Evolutionary conservation across 768 basidiomycete species (phyloP).

Genomic region (Pulveroboletus sp.): DNA sequence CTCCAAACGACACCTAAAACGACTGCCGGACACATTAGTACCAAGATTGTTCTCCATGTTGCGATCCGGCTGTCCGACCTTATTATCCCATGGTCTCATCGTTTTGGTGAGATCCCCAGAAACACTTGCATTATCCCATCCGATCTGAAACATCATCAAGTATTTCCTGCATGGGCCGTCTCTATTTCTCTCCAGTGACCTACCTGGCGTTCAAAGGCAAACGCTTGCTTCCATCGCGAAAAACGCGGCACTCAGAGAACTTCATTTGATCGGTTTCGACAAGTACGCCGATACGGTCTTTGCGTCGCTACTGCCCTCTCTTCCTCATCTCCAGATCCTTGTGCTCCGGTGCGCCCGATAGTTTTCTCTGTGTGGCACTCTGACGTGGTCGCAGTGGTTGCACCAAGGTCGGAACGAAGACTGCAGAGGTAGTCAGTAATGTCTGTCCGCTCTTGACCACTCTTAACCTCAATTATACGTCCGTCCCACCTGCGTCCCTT

Average conservation of each 20-base stretch:
- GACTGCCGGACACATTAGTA: conserved; percentile 49
- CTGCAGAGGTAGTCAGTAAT: conserved; percentile 41
- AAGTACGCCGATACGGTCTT: conserved; percentile 51
- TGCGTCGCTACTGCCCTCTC: conserved; percentile 43
- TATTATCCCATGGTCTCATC: conserved; percentile 53
- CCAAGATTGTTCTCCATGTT: conserved; percentile 52
- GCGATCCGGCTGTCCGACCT: conserved; percentile 44
- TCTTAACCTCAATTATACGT: conserved; percentile 61
- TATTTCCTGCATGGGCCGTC: conserved; percentile 56
- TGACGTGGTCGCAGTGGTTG: conserved; percentile 46
- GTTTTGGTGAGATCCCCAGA: conserved; percentile 39
- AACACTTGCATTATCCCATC: neutral
- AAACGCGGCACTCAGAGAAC: conserved; percentile 35
- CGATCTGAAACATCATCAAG: conserved; percentile 28
- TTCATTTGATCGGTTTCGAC: conserved; percentile 49
- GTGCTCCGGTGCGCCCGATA: conserved; percentile 47
- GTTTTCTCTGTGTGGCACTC: conserved; percentile 6
- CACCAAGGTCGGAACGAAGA: conserved; percentile 49
- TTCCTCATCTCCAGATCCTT: conserved; percentile 44
- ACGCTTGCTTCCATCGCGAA: conserved; percentile 46
- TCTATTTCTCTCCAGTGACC: conserved; percentile 42
- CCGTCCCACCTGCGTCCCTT: conserved; percentile 47
- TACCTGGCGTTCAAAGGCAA: conserved; percentile 49
- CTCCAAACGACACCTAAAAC: conserved; percentile 39
- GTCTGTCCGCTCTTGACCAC: conserved; percentile 41